Evolutionary conservation across 441 rosid species (phyloP), one percentile per base, ranked within the genome.

Genomic region (Adansonia grandidieri): DNA sequence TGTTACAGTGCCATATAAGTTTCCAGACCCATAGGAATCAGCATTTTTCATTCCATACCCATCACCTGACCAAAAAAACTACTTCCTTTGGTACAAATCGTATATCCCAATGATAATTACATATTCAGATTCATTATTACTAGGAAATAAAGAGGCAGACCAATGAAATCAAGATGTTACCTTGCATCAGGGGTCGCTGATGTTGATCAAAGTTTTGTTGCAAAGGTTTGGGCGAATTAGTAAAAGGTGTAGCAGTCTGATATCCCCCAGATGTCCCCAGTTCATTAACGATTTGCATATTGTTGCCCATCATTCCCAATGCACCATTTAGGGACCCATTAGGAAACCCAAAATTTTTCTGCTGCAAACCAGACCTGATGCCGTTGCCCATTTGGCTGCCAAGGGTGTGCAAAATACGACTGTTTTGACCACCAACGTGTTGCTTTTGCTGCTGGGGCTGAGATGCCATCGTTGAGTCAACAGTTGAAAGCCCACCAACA

Each of bases 361-460:
- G 98, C 85, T 86, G 99, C 90, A 95, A 80, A n/a, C 92, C 88
- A 81, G 96, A 85, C 82, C 99, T 88, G 69, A 92, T 84, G 71
- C 89, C 89, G 79, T 86, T 91, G 78, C 92, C 91, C 84, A 93
- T 83, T 81, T 97, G 99, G 85, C 94, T 86, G 77, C 99, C 97
- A 82, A 93, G 86, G 82, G 84, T 90, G 63, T 91, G 95, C 83
- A 92, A 73, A 79, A 93, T 85, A 79, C 90, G 98, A 73, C 91
- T 97, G 82, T 90, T 88, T 79, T 88, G 97, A 84, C 94, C 91
- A 77, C 93, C 85, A 62, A 78, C 79, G 77, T 87, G 96, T 80
- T 86, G 94, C 88, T 90, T 93, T 85, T 86, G 95, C 82, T 89
- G 98, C 84, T 77, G 92, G 13, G 89, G 87, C 82, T 89, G 98